A percentile compares a stretch with the other conserved stretches of the same genome.
phyloP scores from a whole-genome alignment of 441 rosid genomes.

The Erysimum pusillum region DNA sequence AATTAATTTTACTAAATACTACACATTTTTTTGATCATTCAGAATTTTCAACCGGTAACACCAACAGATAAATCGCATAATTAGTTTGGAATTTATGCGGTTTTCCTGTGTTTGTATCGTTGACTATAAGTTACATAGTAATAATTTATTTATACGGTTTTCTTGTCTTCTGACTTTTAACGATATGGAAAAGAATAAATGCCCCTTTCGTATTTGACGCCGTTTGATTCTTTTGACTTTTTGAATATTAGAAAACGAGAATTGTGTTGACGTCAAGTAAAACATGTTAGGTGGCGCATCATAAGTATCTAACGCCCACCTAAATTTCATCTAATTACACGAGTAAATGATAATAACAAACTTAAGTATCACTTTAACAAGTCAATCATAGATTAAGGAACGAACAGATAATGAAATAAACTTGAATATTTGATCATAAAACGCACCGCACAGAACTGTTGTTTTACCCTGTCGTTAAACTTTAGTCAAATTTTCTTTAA shows the following conservation, averaged over 20 bases:
- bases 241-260: slow-evolving; percentile 23
- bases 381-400: background rate
- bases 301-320: slow-evolving; percentile 39
- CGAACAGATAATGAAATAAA: background rate
- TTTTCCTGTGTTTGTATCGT: slow-evolving; percentile 13
- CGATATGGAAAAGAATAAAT: slow-evolving; percentile 24
- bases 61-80: background rate
- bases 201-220: slow-evolving; percentile 30
- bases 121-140: slow-evolving; percentile 7
- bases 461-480: background rate
- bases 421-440: background rate
- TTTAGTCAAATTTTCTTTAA: background rate
- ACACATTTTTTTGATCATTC: background rate
- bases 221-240: slow-evolving; percentile 28
- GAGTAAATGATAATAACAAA: background rate
- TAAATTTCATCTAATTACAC: slow-evolving; percentile 29
- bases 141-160: background rate
- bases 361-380: background rate
- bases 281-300: slow-evolving; percentile 26
- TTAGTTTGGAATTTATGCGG: background rate
- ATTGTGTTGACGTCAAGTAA: slow-evolving; percentile 36
- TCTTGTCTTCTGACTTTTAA: slow-evolving; percentile 8
- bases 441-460: no score
- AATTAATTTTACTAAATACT: background rate
- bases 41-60: background rate